Evolutionary conservation across 805 yeast species (phyloP).

Genomic region (Yamadazyma endophytica): DNA sequence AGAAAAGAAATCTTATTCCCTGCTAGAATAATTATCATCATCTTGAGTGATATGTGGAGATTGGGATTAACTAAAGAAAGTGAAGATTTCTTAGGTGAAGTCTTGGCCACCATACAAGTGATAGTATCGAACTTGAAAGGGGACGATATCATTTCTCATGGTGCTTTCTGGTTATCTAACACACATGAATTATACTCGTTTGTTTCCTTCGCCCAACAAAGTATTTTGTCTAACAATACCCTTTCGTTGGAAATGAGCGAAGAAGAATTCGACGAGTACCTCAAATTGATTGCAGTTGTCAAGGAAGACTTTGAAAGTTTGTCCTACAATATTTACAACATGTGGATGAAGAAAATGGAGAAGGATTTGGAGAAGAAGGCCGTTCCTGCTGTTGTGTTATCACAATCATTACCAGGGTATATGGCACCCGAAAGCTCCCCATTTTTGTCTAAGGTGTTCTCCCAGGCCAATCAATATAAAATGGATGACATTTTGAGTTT

Average conservation of each 20-base stretch:
- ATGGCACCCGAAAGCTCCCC: conserved; percentile 80
- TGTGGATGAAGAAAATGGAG: conserved; percentile 96
- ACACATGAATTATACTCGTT: conserved; percentile 94
- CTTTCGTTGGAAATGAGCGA: conserved; percentile 82
- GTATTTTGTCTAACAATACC: conserved; percentile 81
- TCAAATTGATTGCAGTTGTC: conserved; percentile 82
- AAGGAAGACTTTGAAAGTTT: conserved; percentile 92
- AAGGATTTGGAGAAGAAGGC: conserved; percentile 87
- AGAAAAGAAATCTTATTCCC: conserved; percentile 94
- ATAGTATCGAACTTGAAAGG: conserved; percentile 78
- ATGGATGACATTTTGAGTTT: conserved; percentile 93
- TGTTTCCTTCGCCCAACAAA: conserved; percentile 88
- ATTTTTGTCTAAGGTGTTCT: conserved; percentile 78
- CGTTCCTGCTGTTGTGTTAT: conserved; percentile 89
- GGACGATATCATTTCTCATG: conserved; percentile 83
- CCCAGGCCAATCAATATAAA: conserved; percentile 65
- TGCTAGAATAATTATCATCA: conserved; percentile 87
- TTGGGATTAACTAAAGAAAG: conserved; percentile 88
- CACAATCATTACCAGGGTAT: conserved; percentile 95
- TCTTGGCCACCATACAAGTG: conserved; percentile 79
- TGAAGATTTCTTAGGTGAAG: conserved; percentile 87
- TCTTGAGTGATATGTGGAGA: conserved; percentile 97
- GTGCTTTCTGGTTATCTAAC: conserved; percentile 96
- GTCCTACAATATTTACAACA: conserved; percentile 89
- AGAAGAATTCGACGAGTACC: conserved; percentile 84